Conservation (phyloP, 2,329 filamentous ascomycete genomes). For the Tothia fuscella region DNA sequence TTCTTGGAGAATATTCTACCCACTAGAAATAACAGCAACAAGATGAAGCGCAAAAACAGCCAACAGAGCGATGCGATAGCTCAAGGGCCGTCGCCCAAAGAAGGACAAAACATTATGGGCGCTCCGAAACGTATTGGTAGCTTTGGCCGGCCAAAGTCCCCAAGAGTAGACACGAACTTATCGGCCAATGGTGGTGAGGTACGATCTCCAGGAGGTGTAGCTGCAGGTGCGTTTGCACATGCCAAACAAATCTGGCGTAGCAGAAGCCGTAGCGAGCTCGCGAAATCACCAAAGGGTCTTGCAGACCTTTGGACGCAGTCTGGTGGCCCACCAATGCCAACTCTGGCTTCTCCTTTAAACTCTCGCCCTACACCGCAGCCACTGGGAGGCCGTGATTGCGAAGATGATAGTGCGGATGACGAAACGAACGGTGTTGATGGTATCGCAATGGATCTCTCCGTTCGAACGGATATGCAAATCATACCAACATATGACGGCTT, state of each 20-base stretch:
- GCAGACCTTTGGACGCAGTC: constrained; percentile 43
- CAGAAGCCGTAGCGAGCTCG: constrained; percentile 48
- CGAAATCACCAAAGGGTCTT: constrained; percentile 32
- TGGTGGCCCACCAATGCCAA: constrained; percentile 47
- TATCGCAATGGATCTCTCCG: constrained; percentile 48
- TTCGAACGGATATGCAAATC: constrained; percentile 50
- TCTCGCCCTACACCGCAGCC: not conserved
- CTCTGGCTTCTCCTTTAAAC: constrained; percentile 34
- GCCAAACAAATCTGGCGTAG: constrained; percentile 36
- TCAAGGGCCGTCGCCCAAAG: not conserved
- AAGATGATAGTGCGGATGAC: constrained; percentile 26
- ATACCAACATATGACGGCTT: constrained; percentile 67
- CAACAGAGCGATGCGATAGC: constrained; percentile 17
- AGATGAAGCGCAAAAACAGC: constrained; percentile 37
- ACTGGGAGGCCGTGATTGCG: constrained; percentile 20
- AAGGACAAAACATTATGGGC: not conserved
- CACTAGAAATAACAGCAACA: constrained; percentile 31
- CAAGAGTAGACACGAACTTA: constrained; percentile 27
- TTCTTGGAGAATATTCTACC: constrained; percentile 36
- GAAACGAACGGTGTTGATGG: constrained; percentile 37
- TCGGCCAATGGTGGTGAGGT: constrained; percentile 40
- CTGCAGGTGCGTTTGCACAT: constrained; percentile 22
- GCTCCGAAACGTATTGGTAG: constrained; percentile 28
- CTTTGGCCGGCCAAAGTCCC: constrained; percentile 29
- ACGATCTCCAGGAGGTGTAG: constrained; percentile 35